Percentiles rank a stretch among this genome's conserved stretches.
These are phyloP conservation scores for Turritis glabra DNA, from an alignment of 345 rosid genomes.

Conservation along the genomic window DNA sequence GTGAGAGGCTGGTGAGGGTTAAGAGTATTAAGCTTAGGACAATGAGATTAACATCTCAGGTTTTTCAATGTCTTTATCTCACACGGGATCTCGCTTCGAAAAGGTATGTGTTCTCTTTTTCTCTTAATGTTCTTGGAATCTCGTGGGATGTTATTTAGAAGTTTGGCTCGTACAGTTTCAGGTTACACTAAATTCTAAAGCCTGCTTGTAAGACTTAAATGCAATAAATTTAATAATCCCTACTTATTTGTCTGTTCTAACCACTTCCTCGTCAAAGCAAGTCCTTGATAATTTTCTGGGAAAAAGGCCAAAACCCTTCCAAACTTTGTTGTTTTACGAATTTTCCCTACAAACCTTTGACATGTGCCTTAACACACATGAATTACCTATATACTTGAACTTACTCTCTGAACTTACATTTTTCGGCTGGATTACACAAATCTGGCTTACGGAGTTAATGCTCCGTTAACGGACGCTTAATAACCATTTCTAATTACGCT, in stretches of 20 bases:
- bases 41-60: conserved; percentile 30
- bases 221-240: neutral
- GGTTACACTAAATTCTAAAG: conserved; percentile 4
- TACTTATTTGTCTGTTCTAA: neutral
- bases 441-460: too few species aligned
- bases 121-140: conserved; percentile 18
- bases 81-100: conserved; percentile 16
- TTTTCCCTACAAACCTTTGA: too few species aligned
- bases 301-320: too few species aligned
- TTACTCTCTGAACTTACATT: too few species aligned
- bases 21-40: conserved; percentile 22
- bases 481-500: too few species aligned
- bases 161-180: conserved; percentile 30
- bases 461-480: too few species aligned
- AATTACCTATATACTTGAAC: too few species aligned
- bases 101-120: conserved; percentile 15
- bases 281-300: too few species aligned
- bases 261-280: too few species aligned
- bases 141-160: conserved; percentile 5
- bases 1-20: conserved; percentile 19
- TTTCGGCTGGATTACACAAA: too few species aligned
- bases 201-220: conserved; percentile 6
- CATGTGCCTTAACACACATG: too few species aligned
- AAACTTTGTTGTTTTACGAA: too few species aligned
- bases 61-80: conserved; percentile 3